Evolutionary conservation across 495 filamentous ascomycete species (phyloP).

Genomic region (Pseudomonodictys pantanalensis): DNA sequence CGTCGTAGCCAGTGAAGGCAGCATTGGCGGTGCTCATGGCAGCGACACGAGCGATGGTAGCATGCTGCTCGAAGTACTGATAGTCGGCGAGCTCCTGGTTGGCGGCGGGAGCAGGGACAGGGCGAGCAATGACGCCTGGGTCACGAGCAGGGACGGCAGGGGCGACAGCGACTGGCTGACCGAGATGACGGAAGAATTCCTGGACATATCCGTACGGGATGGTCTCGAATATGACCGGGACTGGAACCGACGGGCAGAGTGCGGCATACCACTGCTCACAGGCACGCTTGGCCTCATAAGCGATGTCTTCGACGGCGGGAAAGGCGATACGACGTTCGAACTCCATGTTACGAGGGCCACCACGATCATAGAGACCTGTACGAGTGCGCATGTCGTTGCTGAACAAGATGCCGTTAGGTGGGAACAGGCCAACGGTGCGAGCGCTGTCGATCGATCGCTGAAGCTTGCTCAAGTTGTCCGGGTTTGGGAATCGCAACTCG

Average conservation of each 20-base stretch:
- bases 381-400: constrained; percentile 11
- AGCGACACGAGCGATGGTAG: no score
- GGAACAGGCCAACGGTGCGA: constrained; percentile 23
- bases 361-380: constrained; percentile 14
- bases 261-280: background rate
- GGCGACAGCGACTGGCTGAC: background rate
- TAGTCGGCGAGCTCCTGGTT: background rate
- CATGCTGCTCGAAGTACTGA: no score
- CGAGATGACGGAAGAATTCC: no score
- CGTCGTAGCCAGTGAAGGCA: no score
- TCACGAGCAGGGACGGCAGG: background rate
- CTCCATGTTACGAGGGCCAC: constrained; percentile 19
- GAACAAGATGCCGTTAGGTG: background rate
- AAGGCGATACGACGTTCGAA: background rate
- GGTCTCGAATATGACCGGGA: no score
- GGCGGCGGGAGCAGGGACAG: background rate
- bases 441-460: constrained; percentile 29
- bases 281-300: background rate
- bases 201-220: background rate
- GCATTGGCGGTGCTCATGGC: no score
- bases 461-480: constrained; percentile 28
- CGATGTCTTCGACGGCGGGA: background rate
- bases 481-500: constrained; percentile 17
- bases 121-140: background rate
- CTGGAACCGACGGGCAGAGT: no score